Base-by-base conservation (phyloP, 495 filamentous ascomycete species). In the Hypoxylon subgilvum region DNA sequence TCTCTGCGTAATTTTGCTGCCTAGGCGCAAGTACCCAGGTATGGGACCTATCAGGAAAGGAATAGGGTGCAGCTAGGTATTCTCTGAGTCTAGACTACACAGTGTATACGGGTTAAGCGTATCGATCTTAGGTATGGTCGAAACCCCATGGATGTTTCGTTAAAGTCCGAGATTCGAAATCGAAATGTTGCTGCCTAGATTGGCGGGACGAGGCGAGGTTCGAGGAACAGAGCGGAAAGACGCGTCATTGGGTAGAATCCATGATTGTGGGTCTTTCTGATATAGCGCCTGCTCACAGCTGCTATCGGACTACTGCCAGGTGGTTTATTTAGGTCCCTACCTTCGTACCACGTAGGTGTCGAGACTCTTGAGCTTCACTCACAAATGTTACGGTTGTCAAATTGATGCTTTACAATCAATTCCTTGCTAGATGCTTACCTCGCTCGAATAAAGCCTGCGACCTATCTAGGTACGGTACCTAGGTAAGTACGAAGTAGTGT, bases 1-100 rank as follows among this genome's bases (percentile, higher is more conserved):
- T 35, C 31, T 44, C 27, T 19, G 32, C 53, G n/a, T 64, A 64
- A 64, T 58, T 50, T 64, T 54, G 61, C 54, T 64, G 61, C 61
- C 61, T 64, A 59, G 50, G 32, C 36, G 36, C 19, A 35, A 22
- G 50, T 45, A 34, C 25, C 4, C 6, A 23, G 30, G 43, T 44
- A 41, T 45, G n/a, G n/a, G n/a, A n/a, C n/a, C n/a, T n/a, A n/a
- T 39, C 50, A 50, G 25, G 17, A 31, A 46, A 25, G 27, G 8
- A 18, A 23, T 31, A 58, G 14, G 25, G 19, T 40, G 43, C 22
- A 41, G n/a, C 42, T 27, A 59, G 56, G 13, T 39, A 32, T 25
- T 9, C 34, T 46, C 25, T 6, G 25, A n/a, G 25, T 31, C 46
- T 58, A 50, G 55, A 45, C 39, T 34, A 22, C n/a, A 13, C 10